Base-by-base conservation (phyloP, 148 eudicot genomes). In the Camellia japonica region DNA sequence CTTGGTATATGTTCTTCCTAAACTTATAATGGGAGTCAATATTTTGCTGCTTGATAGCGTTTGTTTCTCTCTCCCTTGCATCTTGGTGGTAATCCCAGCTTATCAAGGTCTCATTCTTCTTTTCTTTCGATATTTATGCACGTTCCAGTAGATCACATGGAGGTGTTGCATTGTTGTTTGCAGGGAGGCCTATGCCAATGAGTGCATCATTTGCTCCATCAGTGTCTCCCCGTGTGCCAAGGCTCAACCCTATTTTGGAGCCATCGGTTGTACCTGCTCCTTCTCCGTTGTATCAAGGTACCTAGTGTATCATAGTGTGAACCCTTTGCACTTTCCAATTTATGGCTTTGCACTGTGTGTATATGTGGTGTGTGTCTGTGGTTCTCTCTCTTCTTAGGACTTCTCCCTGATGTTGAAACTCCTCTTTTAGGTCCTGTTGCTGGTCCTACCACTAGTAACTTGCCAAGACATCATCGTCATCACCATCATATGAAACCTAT, bases 281-380 rank as follows among this genome's bases (percentile, higher is more conserved):
- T 60, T 88, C 97, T 85, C 93, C 92, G 7, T 42, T 83, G 44
- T 65, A 84, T 86, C 91, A 76, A 87, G 97, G 98, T 93, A 82
- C 52, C 62, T 30, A 71, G 47, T 66, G 7, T 77, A 41, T 68
- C 8, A 68, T 71, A 58, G 46, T 79, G 19, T 46, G 55, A 60
- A 19, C 2, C 58, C 64, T 55, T 64, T 42, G 46, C 77, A 6
- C n/a, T 20, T 63, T 19, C 76, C 62, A 64, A 74, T 46, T 65
- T 83, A n/a, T 71, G 47, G 55, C 20, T 70, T 52, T 75, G 60
- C 68, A 16, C 82, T 80, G 16, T 15, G 65, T 14, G 10, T 73
- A 38, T 41, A 51, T 49, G 18, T 19, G 15, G 13, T 66, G 0
- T 14, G 11, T 80, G 46, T 19, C 43, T 42, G 61, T 66, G 80